Percentiles rank a stretch among this genome's conserved stretches.
phyloP scores from a whole-genome alignment of 1,139 yeast species.

The Diutina sp. region DNA sequence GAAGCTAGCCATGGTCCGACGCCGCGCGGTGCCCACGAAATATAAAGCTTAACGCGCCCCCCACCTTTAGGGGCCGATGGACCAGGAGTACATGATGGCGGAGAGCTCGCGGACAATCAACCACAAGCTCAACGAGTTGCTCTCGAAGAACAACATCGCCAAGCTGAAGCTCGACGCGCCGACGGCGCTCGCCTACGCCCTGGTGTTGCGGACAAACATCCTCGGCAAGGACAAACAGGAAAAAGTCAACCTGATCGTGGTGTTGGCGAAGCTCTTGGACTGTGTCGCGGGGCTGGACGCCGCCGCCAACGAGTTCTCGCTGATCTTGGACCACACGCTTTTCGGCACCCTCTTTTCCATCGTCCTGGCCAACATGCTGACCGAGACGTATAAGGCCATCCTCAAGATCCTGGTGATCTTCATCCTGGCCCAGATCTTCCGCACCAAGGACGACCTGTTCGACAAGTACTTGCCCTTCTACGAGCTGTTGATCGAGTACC shows the following conservation, averaged over 20 bases:
- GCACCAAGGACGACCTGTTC: slow-evolving; percentile 19
- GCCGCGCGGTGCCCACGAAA: not conserved
- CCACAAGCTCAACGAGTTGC: slow-evolving; percentile 31
- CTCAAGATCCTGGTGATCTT: slow-evolving; percentile 30
- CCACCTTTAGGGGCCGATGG: not conserved
- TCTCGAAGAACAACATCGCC: slow-evolving; percentile 22
- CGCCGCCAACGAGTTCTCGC: slow-evolving; percentile 22
- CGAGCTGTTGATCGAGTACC: slow-evolving; percentile 7
- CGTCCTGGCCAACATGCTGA: slow-evolving; percentile 30
- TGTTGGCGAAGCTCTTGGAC: slow-evolving; percentile 39
- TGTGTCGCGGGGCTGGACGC: slow-evolving; percentile 26
- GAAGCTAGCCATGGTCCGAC: not conserved
- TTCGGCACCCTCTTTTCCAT: slow-evolving; percentile 32
- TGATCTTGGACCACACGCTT: slow-evolving; percentile 27
- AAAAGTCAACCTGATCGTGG: slow-evolving; percentile 40
- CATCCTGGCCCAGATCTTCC: slow-evolving; percentile 20
- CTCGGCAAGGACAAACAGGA: slow-evolving; percentile 38
- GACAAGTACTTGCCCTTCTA: not conserved
- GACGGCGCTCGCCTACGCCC: slow-evolving; percentile 24
- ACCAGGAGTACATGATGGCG: slow-evolving; percentile 8
- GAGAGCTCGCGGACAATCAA: slow-evolving; percentile 33
- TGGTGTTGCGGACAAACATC: slow-evolving; percentile 23
- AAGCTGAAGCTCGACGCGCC: slow-evolving; percentile 21
- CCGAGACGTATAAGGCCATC: slow-evolving; percentile 38
- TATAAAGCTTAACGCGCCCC: not conserved